A percentile compares a stretch with the other conserved stretches of the same genome.
Conservation (phyloP, 2,329 filamentous ascomycete species). For the Botrytis fragariae region DNA sequence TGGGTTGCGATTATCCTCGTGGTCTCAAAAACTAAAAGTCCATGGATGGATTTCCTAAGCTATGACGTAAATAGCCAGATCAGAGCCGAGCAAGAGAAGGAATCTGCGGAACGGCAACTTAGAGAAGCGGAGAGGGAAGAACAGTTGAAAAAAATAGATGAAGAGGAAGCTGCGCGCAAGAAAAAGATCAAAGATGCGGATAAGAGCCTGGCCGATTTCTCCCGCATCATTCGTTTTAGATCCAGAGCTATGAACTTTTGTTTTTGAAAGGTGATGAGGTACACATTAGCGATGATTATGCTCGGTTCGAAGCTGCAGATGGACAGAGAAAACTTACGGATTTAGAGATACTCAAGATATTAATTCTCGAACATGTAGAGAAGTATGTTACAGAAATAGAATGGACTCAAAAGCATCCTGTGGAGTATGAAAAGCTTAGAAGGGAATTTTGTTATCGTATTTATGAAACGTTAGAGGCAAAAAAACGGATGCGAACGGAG, state of each 20-base stretch:
- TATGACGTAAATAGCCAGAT: not conserved
- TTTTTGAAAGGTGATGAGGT: not conserved
- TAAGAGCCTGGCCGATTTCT: not conserved
- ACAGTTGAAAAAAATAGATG: not conserved
- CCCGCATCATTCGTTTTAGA: not conserved
- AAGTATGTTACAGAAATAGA: not conserved
- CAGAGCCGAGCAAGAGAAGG: not conserved
- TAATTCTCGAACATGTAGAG: not conserved
- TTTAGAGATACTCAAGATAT: not conserved
- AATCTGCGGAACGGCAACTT: not conserved
- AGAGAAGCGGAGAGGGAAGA: not conserved
- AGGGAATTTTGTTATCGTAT: accelerated
- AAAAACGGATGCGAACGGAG: not conserved
- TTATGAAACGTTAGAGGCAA: not conserved
- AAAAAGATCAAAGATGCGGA: accelerated
- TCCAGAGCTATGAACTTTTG: not conserved
- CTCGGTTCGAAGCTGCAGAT: no score
- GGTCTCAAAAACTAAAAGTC: not conserved
- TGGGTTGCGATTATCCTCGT: not conserved
- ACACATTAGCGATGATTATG: not conserved
- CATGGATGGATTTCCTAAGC: not conserved
- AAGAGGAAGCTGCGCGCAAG: not conserved
- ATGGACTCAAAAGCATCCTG: not conserved
- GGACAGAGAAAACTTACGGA: not conserved
- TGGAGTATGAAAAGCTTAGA: not conserved